phyloP scores from a whole-genome alignment of 2,329 filamentous ascomycete species.

The Trichoderma sp. region DNA sequence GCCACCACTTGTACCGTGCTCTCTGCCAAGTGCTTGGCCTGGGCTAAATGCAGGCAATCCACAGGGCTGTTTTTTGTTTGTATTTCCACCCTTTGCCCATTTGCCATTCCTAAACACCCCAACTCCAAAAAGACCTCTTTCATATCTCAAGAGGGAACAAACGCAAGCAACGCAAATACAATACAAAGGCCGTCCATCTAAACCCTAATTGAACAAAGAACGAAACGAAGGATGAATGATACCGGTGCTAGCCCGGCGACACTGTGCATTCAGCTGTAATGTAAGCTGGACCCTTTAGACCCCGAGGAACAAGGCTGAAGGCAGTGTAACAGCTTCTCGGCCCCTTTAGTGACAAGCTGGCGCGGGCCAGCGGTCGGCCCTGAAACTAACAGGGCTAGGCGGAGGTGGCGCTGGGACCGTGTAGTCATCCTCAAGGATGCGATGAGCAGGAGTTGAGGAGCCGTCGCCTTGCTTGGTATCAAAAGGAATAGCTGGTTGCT shows the following conservation, averaged over 20 bases:
- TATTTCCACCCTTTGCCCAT: slow-evolving; percentile 3
- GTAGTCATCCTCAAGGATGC: slow-evolving; percentile 58
- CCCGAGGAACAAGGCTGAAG: slow-evolving; percentile 12
- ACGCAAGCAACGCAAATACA: background rate
- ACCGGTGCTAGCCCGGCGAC: background rate
- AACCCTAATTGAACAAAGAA: slow-evolving; percentile 9
- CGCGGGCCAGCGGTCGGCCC: slow-evolving; percentile 53
- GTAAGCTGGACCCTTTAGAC: background rate
- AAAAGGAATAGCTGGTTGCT: slow-evolving; percentile 4
- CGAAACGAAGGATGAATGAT: background rate
- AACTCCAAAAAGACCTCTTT: slow-evolving; percentile 13
- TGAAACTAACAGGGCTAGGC: slow-evolving; percentile 61
- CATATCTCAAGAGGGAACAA: background rate
- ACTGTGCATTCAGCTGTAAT: background rate
- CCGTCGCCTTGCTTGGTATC: slow-evolving; percentile 38
- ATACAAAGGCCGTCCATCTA: slow-evolving; percentile 16
- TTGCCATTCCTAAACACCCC: slow-evolving; percentile 11
- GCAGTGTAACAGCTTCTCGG: slow-evolving; percentile 12
- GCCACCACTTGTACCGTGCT: background rate
- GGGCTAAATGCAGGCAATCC: slow-evolving; percentile 2
- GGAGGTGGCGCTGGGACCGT: slow-evolving; percentile 63
- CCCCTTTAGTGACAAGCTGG: slow-evolving; percentile 30
- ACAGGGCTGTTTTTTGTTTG: background rate
- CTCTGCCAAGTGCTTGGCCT: background rate
- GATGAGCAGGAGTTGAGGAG: slow-evolving; percentile 47